Percentiles rank a stretch among this genome's conserved stretches.
Conservation (phyloP, 495 filamentous ascomycete species). For the Oidiodendron maius region DNA sequence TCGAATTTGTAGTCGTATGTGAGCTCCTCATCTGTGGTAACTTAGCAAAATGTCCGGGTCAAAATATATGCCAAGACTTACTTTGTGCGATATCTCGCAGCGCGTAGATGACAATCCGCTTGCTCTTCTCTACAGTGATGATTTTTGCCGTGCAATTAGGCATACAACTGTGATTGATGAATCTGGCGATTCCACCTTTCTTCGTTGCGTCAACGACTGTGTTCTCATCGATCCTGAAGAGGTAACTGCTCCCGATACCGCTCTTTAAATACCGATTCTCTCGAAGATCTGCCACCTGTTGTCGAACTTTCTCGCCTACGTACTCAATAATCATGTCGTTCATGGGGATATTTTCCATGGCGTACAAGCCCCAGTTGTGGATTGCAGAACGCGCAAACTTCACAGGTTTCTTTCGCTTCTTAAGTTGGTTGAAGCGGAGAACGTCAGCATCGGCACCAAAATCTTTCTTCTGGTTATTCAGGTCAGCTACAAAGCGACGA, state of each 20-base stretch:
- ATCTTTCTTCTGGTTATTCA: slow-evolving; percentile 87
- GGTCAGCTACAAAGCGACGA: slow-evolving; percentile 85
- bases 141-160: slow-evolving; percentile 99
- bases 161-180: slow-evolving; percentile 98
- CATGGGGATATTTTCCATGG: slow-evolving; percentile 92
- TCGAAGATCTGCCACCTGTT: slow-evolving; percentile 91
- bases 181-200: slow-evolving; percentile 93
- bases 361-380: slow-evolving; percentile 97
- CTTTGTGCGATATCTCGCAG: slow-evolving; percentile 89
- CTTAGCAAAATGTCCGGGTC: slow-evolving; percentile 33
- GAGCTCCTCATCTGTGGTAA: slow-evolving; percentile 79
- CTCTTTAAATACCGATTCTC: slow-evolving; percentile 90
- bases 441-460: slow-evolving; percentile 81
- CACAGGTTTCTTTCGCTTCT: slow-evolving; percentile 98
- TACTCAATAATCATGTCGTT: slow-evolving; percentile 99
- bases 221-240: slow-evolving; percentile 97
- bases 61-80: slow-evolving; percentile 42
- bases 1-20: slow-evolving; percentile 99
- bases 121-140: slow-evolving; percentile 98
- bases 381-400: slow-evolving; percentile 97
- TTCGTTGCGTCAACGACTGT: slow-evolving; percentile 98
- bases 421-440: slow-evolving; percentile 96
- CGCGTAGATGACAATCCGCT: slow-evolving; percentile 98
- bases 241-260: slow-evolving; percentile 93
- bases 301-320: slow-evolving; percentile 93